A percentile compares a stretch with the other conserved stretches of the same genome.
phyloP scores from a whole-genome alignment of 2,329 filamentous ascomycete genomes.

The Lasiodiplodia gonubiensis region DNA sequence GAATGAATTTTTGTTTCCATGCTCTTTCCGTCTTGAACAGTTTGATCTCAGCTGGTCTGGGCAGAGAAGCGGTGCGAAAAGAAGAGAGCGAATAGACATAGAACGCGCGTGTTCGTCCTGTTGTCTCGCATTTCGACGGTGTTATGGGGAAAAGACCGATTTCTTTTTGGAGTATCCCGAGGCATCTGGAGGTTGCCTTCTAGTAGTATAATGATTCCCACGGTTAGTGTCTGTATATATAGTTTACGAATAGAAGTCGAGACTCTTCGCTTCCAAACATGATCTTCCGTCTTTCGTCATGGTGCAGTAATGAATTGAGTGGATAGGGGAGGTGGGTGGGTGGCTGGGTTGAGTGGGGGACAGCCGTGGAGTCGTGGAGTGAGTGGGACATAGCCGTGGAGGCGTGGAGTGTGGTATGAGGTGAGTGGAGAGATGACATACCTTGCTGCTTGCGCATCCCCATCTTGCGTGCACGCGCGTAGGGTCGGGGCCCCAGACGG shows the following conservation, averaged over 20 bases:
- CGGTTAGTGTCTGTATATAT: slow-evolving; percentile 12
- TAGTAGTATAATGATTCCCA: slow-evolving; percentile 21
- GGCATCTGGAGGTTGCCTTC: background rate
- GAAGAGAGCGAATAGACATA: background rate
- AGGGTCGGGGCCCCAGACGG: slow-evolving; percentile 6
- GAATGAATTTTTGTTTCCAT: slow-evolving; percentile 5
- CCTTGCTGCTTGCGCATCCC: background rate
- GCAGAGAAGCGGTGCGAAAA: background rate
- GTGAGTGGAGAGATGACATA: background rate
- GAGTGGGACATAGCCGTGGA: background rate
- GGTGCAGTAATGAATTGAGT: background rate
- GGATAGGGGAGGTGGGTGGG: background rate
- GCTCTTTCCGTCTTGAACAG: slow-evolving; percentile 14
- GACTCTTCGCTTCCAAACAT: background rate
- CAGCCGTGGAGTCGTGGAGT: background rate
- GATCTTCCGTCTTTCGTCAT: background rate
- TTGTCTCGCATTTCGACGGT: background rate
- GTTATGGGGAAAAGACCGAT: slow-evolving; percentile 5
- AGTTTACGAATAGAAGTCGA: slow-evolving; percentile 15
- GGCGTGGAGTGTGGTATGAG: background rate
- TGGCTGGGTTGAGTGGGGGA: background rate
- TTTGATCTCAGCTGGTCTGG: slow-evolving; percentile 19
- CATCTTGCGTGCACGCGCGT: background rate
- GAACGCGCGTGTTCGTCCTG: background rate
- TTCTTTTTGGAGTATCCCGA: background rate